Evolutionary conservation across 2,329 filamentous ascomycete genomes (phyloP), one percentile per base, ranked within the genome.

Genomic region (Pseudocercospora vitis): DNA sequence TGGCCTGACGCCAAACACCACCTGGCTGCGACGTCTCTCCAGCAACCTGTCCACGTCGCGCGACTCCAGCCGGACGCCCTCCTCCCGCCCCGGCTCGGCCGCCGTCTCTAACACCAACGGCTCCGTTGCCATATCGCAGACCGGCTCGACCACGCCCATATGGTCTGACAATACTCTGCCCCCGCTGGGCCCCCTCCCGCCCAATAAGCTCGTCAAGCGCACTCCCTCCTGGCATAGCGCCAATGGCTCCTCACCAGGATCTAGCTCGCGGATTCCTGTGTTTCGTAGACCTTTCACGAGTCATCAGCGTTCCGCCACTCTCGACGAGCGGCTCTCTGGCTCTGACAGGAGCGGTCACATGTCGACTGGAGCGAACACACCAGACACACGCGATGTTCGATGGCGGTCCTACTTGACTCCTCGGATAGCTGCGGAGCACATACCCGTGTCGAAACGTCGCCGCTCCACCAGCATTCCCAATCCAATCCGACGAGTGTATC

Each of bases 171-270:
- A 63, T 16, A 65, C 42, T 28, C 68, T 73, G 33, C 45, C 57
- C 53, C 35, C 42, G n/a, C 35, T 31, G 28, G 31, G 21, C 14
- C 68, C 71, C 12, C 70, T 82, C 26, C 75, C 82, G 32, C 85
- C 84, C 14, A 91, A 91, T 71, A 91, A 89, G 73, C 77, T 91
- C 33, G 87, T 91, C 48, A 92, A 92, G 72, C 83, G 87, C 56
- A 78, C 82, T 31, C 79, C 84, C 2, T 83, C 86, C 16, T 73
- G 76, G 42, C 78, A 79, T 59, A 73, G 73, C 48, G 66, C 75
- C 48, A 73, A 74, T 57, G 68, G 75, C 44, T 73, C 77, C 9
- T 67, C 74, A 37, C 77, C 76, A 54, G 75, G 78, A 58, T 78
- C 59, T 12, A 82, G 74, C 59, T 80, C 84, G 44, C 82, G 86